phyloP scores from a whole-genome alignment of 2,329 filamentous ascomycete species.

The Ilyonectria robusta region DNA sequence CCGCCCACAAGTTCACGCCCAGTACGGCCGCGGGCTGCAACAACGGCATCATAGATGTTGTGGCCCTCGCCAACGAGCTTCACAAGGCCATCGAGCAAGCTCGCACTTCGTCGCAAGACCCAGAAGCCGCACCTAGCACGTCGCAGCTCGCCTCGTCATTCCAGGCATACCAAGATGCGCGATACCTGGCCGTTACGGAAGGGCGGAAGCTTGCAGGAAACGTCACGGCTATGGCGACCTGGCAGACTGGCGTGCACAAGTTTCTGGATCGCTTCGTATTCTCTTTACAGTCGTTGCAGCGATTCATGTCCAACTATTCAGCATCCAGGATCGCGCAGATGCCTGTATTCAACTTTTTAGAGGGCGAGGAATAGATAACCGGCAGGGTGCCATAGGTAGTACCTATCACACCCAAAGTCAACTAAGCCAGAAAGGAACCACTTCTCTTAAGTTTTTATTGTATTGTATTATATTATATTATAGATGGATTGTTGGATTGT shows the following conservation, averaged over 20 bases:
- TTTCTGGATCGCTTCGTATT: conserved; percentile 37
- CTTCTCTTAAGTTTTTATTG: background rate
- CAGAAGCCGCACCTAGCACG: background rate
- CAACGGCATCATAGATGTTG: conserved; percentile 52
- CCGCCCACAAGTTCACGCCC: conserved; percentile 56
- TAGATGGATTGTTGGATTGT: background rate
- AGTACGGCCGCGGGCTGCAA: conserved; percentile 54
- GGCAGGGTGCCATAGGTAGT: conserved; percentile 12
- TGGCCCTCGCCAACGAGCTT: conserved; percentile 49
- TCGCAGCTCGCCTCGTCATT: conserved; percentile 27
- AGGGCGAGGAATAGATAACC: background rate
- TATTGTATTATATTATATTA: background rate
- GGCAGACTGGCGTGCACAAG: conserved; percentile 33
- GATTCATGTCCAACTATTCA: conserved; percentile 11
- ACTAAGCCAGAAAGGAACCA: background rate
- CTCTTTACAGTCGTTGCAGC: conserved; percentile 25
- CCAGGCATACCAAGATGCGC: conserved; percentile 28
- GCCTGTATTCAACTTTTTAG: conserved; percentile 26
- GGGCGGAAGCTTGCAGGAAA: conserved; percentile 20
- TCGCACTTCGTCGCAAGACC: background rate
- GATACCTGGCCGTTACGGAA: conserved; percentile 25
- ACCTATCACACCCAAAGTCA: background rate
- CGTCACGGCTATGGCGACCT: conserved; percentile 34
- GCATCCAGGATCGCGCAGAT: conserved; percentile 23
- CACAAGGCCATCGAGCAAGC: conserved; percentile 18